These are phyloP conservation scores for Amanita subjunquillea DNA, from an alignment of 768 basidiomycete genomes.

Conservation along the genomic window DNA sequence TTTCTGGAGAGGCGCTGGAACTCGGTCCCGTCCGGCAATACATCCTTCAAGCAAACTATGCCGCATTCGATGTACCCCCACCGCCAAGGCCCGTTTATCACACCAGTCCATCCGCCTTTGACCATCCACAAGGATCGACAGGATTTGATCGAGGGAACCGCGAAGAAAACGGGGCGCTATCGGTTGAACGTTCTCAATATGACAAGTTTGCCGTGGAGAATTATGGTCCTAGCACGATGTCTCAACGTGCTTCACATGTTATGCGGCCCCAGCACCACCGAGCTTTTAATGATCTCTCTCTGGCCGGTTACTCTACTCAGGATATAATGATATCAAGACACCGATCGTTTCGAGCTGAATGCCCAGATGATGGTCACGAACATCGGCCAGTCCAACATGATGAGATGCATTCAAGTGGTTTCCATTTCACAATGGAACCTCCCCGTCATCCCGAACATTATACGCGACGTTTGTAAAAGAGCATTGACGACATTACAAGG, in stretches of 20 bases:
- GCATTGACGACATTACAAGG: background rate
- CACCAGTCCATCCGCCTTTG: constrained; percentile 25
- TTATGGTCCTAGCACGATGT: background rate
- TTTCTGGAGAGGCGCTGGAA: constrained; percentile 55
- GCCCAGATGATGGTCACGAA: constrained; percentile 12
- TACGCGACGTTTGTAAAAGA: background rate
- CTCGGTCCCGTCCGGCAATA: constrained; percentile 45
- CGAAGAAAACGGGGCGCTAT: background rate
- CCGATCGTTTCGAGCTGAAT: background rate
- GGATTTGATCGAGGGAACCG: background rate
- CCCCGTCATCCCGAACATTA: background rate
- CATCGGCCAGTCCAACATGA: background rate
- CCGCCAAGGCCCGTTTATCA: background rate
- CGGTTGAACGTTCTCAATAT: background rate
- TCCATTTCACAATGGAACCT: background rate
- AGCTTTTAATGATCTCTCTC: background rate
- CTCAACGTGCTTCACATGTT: background rate
- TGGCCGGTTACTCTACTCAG: background rate
- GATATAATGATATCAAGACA: background rate
- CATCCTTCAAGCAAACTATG: constrained; percentile 21
- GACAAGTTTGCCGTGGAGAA: background rate
- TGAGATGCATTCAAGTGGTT: background rate
- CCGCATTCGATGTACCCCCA: background rate
- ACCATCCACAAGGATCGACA: constrained; percentile 14
- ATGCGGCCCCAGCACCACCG: background rate